Evolutionary conservation across 805 yeast genomes (phyloP).

Genomic region (Teunomyces tritomae): DNA sequence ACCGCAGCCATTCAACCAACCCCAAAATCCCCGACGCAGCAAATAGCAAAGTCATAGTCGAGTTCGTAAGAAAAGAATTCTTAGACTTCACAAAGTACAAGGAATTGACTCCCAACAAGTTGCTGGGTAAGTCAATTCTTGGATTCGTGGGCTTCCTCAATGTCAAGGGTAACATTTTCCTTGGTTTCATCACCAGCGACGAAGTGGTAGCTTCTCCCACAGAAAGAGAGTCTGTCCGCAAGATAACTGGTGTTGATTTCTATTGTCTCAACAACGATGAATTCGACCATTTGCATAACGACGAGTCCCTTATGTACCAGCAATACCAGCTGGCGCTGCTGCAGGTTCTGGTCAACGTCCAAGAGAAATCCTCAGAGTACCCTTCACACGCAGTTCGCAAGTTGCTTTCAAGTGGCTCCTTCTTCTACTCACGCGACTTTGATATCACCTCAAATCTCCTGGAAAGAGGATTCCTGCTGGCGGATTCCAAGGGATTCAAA

Average conservation of each 20-base stretch:
- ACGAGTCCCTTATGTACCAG: not conserved
- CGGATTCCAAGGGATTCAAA: constrained; percentile 15
- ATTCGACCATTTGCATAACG: constrained; percentile 40
- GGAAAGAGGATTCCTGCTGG: constrained; percentile 36
- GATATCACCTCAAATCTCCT: constrained; percentile 47
- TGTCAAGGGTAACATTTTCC: constrained; percentile 51
- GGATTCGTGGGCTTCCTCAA: constrained; percentile 65
- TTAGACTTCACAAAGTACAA: constrained; percentile 39
- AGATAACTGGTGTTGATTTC: constrained; percentile 60
- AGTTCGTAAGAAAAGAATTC: constrained; percentile 45
- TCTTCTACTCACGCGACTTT: constrained; percentile 47
- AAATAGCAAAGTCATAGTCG: constrained; percentile 43
- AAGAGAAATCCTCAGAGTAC: constrained; percentile 21
- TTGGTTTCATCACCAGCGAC: constrained; percentile 57
- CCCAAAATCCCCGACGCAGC: constrained; percentile 23
- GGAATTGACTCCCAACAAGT: constrained; percentile 38
- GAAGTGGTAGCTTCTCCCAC: constrained; percentile 59
- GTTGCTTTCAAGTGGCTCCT: constrained; percentile 45
- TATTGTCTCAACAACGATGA: constrained; percentile 58
- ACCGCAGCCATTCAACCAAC: not conserved
- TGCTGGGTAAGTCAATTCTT: constrained; percentile 28
- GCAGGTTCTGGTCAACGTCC: constrained; percentile 2
- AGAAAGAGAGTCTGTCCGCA: constrained; percentile 50
- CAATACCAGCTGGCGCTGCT: constrained; percentile 1
- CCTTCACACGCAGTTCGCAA: constrained; percentile 47